Conservation (phyloP, 208 protist species). For the Angomonas ambiguus region DNA sequence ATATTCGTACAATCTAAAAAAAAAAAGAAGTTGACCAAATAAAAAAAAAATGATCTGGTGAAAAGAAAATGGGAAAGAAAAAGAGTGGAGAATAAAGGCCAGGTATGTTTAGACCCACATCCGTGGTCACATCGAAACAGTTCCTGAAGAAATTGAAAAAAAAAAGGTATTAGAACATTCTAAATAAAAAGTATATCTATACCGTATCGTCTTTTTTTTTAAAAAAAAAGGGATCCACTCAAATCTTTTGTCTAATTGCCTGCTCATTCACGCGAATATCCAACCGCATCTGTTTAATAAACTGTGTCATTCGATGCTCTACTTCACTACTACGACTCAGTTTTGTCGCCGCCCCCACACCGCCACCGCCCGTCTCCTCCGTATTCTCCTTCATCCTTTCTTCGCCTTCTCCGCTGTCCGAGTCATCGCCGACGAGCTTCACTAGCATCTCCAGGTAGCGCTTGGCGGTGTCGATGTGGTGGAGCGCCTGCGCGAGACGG, state of each 20-base stretch:
- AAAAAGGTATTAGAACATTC: too few relatives aligned
- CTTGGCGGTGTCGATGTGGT: conserved; percentile 21
- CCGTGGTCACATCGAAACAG: neutral
- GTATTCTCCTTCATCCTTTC: neutral
- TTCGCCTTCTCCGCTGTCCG: too few relatives aligned
- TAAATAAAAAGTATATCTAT: neutral
- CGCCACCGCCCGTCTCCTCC: neutral
- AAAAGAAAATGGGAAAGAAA: neutral
- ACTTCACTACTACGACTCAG: neutral
- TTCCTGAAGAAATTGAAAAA: conserved; percentile 1
- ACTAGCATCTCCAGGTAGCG: conserved; percentile 17
- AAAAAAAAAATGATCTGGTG: neutral
- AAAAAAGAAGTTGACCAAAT: neutral
- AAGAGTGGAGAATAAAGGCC: neutral
- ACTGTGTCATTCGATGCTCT: neutral
- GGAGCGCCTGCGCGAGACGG: conserved; percentile 13
- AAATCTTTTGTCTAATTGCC: neutral
- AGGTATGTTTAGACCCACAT: neutral
- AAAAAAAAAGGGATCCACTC: too few relatives aligned
- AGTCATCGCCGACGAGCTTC: neutral
- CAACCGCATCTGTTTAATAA: neutral
- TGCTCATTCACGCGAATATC: neutral
- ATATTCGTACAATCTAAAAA: neutral
- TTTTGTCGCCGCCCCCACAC: neutral
- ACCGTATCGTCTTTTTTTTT: too few relatives aligned